Evolutionary conservation across 2,329 filamentous ascomycete genomes (phyloP).

Genomic region (Lachnellula hyalina): DNA sequence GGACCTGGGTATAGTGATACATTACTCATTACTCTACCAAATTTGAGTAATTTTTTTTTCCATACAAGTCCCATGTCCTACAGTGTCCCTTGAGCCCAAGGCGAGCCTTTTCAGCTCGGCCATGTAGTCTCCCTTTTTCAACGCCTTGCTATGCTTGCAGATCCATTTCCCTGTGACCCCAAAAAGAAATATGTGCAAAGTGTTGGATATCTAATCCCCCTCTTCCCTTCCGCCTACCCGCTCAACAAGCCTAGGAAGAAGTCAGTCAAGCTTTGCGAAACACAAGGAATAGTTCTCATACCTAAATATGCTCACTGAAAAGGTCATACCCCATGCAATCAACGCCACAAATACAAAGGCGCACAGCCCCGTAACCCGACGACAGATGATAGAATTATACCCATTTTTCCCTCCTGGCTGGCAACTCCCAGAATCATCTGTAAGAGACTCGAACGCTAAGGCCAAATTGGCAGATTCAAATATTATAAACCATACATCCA

Average conservation of each 20-base stretch:
- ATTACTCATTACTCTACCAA: conserved; percentile 2
- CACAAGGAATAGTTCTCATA: conserved; percentile 27
- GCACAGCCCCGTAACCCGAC: conserved; percentile 64
- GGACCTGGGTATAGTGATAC: background rate
- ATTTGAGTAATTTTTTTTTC: background rate
- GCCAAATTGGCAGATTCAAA: conserved; percentile 93
- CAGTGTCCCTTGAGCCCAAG: background rate
- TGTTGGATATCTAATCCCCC: conserved; percentile 18
- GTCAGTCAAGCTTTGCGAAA: conserved; percentile 22
- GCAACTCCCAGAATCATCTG: conserved; percentile 55
- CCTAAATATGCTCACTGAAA: conserved; percentile 78
- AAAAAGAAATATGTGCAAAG: background rate
- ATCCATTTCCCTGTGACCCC: background rate
- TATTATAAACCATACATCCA: conserved; percentile 94
- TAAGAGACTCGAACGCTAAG: conserved; percentile 79
- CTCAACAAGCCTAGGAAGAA: conserved; percentile 45
- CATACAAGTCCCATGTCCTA: background rate
- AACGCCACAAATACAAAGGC: conserved; percentile 76
- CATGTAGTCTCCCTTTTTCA: too few species aligned
- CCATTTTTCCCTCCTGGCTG: conserved; percentile 36
- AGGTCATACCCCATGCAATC: conserved; percentile 85
- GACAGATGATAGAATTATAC: conserved; percentile 46
- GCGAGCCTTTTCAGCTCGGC: too few species aligned
- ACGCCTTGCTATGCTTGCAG: background rate
- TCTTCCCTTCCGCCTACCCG: conserved; percentile 52